Evolutionary conservation across 257 asterid species (phyloP).

Genomic region (Linaria vulgaris): DNA sequence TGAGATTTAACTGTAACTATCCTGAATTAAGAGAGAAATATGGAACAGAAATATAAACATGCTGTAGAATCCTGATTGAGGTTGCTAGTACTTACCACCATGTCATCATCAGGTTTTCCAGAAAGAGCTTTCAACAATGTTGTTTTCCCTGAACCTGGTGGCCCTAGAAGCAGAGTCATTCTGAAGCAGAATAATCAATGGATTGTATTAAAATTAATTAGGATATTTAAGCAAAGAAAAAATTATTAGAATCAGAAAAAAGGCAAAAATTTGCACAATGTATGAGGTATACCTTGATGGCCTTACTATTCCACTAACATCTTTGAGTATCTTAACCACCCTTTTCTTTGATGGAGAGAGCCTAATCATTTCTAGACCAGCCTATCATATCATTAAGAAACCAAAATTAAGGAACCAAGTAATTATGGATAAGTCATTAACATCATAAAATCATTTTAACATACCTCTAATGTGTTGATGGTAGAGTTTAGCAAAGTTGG

Average conservation of each 20-base stretch:
- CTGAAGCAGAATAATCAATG: slow-evolving; percentile 33
- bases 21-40: too few relatives aligned
- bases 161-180: slow-evolving; percentile 86
- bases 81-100: slow-evolving; percentile 54
- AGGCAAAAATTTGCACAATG: background rate
- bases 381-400: slow-evolving; percentile 35
- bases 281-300: slow-evolving; percentile 67
- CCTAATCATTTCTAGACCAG: slow-evolving; percentile 52
- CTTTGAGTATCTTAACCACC: slow-evolving; percentile 61
- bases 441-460: too few relatives aligned
- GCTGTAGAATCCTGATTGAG: too few relatives aligned
- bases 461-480: slow-evolving; percentile 70
- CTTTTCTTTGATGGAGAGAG: slow-evolving; percentile 72
- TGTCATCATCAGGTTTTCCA: slow-evolving; percentile 74
- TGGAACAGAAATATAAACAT: too few relatives aligned
- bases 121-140: slow-evolving; percentile 73
- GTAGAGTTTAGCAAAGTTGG: slow-evolving; percentile 85
- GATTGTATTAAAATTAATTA: background rate
- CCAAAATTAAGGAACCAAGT: slow-evolving; percentile 11
- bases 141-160: slow-evolving; percentile 93
- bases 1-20: too few relatives aligned
- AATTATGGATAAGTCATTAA: too few relatives aligned
- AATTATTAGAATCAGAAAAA: too few relatives aligned
- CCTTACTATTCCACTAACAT: slow-evolving; percentile 67
- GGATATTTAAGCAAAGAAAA: too few relatives aligned